Percentiles rank a stretch among this genome's conserved stretches.
Evolutionary conservation across 768 basidiomycete genomes (phyloP).

Genomic region (Leccinum boreale): DNA sequence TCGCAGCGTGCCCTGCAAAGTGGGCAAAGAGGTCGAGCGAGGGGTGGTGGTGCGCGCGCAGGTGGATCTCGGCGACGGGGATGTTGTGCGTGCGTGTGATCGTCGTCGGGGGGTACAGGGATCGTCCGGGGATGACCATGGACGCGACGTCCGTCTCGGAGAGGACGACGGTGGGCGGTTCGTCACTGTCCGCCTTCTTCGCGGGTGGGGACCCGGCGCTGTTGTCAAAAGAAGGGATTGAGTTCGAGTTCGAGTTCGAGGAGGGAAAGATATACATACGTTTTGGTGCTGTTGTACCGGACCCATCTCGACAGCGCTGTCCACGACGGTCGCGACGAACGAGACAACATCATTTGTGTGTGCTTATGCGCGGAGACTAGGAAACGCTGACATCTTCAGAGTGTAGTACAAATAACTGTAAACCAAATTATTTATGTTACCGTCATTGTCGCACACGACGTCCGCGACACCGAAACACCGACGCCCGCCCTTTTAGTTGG

Average conservation of each 20-base stretch:
- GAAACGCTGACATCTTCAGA: too few relatives aligned
- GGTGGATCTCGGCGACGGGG: constrained; percentile 79
- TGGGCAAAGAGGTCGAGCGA: constrained; percentile 78
- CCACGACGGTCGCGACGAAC: background rate
- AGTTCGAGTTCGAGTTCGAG: too few relatives aligned
- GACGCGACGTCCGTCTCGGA: constrained; percentile 46
- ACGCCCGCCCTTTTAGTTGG: constrained; percentile 1
- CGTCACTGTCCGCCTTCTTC: background rate
- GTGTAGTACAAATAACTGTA: background rate
- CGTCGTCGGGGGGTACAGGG: constrained; percentile 48
- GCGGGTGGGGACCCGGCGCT: constrained; percentile 6
- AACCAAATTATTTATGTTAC: background rate
- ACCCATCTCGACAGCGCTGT: background rate
- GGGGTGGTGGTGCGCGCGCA: constrained; percentile 69
- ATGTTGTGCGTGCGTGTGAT: constrained; percentile 64
- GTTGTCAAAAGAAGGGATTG: background rate
- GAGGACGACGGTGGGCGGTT: constrained; percentile 12
- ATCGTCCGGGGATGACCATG: constrained; percentile 60
- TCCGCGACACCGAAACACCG: constrained; percentile 3
- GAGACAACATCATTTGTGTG: background rate
- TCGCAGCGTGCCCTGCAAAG: constrained; percentile 81
- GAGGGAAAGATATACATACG: background rate
- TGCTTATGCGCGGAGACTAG: background rate
- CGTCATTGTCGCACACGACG: constrained; percentile 10
- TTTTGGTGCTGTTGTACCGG: constrained; percentile 10